These are phyloP conservation scores for Xylaria sp. DNA, from an alignment of 2,329 filamentous ascomycete genomes.

Conservation along the genomic window DNA sequence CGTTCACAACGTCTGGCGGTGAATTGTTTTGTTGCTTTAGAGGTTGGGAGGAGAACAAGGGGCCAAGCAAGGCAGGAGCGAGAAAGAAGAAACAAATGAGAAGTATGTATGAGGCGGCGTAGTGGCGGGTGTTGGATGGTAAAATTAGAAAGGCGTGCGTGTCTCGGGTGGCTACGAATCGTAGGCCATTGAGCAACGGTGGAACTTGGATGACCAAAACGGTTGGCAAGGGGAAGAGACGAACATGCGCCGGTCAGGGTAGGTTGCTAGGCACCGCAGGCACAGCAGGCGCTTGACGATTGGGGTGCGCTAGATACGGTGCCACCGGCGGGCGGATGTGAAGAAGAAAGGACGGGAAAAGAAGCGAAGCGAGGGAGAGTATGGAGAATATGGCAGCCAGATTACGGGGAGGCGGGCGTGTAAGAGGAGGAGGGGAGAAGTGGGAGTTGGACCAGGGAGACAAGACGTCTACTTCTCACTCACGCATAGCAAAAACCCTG, in stretches of 20 bases:
- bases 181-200: conserved; percentile 43
- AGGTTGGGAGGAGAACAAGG: conserved; percentile 9
- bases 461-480: conserved; percentile 20
- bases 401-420: conserved; percentile 27
- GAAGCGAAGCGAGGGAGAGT: conserved; percentile 35
- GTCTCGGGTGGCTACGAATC: conserved; percentile 43
- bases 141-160: conserved; percentile 42
- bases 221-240: conserved; percentile 38
- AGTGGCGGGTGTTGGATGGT: conserved; percentile 38
- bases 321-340: conserved; percentile 42
- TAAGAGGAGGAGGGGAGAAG: conserved; percentile 29
- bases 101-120: conserved; percentile 32
- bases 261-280: conserved; percentile 23
- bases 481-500: conserved; percentile 18
- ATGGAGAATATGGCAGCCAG: background rate
- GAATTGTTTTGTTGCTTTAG: conserved; percentile 26
- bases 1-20: conserved; percentile 22
- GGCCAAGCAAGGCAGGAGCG: conserved; percentile 12
- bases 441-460: conserved; percentile 25
- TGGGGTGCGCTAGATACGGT: conserved; percentile 37
- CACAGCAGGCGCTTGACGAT: conserved; percentile 28
- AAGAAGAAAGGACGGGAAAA: conserved; percentile 33
- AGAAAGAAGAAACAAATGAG: conserved; percentile 37
- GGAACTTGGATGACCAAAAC: conserved; percentile 35
- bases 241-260: conserved; percentile 26